Evolutionary conservation across 1,284 basidiomycete species (phyloP).

Genomic region (Rhodofomes roseus): DNA sequence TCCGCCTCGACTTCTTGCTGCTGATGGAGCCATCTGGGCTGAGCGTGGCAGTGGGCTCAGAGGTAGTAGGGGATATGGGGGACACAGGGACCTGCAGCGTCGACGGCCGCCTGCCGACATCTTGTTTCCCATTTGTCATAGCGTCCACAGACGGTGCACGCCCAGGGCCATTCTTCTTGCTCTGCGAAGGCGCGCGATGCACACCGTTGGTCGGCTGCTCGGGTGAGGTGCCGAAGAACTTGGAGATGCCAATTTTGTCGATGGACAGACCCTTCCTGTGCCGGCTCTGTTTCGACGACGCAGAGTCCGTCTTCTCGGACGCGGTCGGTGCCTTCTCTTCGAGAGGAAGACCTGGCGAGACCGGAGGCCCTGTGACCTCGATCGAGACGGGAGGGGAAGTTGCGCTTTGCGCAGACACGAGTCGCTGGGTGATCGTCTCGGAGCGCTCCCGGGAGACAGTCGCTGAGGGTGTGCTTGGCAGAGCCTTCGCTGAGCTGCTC

Average conservation of each 20-base stretch:
- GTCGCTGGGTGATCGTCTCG: slow-evolving; percentile 7
- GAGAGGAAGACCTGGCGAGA: slow-evolving; percentile 32
- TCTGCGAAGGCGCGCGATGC: slow-evolving; percentile 41
- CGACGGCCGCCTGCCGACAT: slow-evolving; percentile 29
- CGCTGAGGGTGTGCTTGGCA: slow-evolving; percentile 23
- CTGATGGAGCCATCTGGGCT: slow-evolving; percentile 32
- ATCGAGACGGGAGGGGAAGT: slow-evolving; percentile 35
- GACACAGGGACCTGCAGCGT: slow-evolving; percentile 31
- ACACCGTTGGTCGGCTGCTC: slow-evolving; percentile 23
- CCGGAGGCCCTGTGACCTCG: slow-evolving; percentile 47
- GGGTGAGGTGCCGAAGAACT: slow-evolving; percentile 45
- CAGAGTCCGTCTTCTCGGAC: slow-evolving; percentile 27
- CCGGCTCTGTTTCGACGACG: slow-evolving; percentile 40
- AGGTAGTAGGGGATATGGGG: slow-evolving; percentile 12
- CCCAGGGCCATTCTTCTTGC: slow-evolving; percentile 10
- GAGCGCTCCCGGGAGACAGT: slow-evolving; percentile 21
- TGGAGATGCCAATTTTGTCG: slow-evolving; percentile 72
- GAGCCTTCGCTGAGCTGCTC: slow-evolving; percentile 31
- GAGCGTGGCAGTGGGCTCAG: slow-evolving; percentile 24
- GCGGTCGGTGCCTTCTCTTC: slow-evolving; percentile 24
- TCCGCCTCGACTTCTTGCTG: slow-evolving; percentile 59
- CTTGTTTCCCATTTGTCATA: slow-evolving; percentile 15
- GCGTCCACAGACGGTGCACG: slow-evolving; percentile 22
- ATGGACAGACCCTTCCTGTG: slow-evolving; percentile 63
- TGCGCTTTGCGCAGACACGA: slow-evolving; percentile 2